A percentile compares a stretch with the other conserved stretches of the same genome.
phyloP scores from a whole-genome alignment of 1,139 yeast genomes.

The Nakaseomyces glabratus region DNA sequence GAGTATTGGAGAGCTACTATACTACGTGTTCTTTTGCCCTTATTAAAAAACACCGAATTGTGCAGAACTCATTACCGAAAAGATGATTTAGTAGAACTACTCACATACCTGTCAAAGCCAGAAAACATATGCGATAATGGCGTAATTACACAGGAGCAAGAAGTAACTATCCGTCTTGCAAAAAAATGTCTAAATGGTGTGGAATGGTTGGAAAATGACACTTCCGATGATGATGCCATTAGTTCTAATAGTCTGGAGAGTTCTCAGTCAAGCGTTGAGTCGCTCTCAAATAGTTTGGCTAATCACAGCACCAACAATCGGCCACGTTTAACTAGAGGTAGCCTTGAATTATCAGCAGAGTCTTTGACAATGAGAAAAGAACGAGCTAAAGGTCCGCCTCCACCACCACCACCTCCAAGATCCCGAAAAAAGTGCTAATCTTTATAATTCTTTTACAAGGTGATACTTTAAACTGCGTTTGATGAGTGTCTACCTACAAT shows the following conservation, averaged over 20 bases:
- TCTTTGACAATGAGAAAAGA: conserved; percentile 24
- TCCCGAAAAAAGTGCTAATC: conserved; percentile 3
- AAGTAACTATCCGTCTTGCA: conserved; percentile 50
- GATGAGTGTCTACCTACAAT: too few species aligned
- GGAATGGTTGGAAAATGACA: conserved; percentile 39
- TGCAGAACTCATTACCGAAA: conserved; percentile 49
- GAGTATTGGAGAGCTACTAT: conserved; percentile 67
- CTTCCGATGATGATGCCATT: background rate
- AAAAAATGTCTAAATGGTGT: conserved; percentile 47
- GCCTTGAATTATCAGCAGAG: conserved; percentile 27
- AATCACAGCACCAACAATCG: conserved; percentile 4
- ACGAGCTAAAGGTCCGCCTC: conserved; percentile 10
- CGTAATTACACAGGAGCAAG: conserved; percentile 27
- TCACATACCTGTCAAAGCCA: conserved; percentile 38
- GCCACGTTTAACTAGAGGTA: conserved; percentile 5
- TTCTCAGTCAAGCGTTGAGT: conserved; percentile 15
- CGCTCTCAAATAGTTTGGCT: conserved; percentile 1
- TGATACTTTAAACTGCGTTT: too few species aligned
- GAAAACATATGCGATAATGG: conserved; percentile 28
- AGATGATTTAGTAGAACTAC: conserved; percentile 43
- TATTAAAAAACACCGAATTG: conserved; percentile 60
- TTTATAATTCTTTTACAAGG: too few species aligned
- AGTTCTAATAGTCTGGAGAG: conserved; percentile 12
- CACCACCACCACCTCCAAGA: conserved; percentile 11
- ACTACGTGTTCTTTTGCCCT: conserved; percentile 64